These are phyloP conservation scores for Ceratocystis cacaofunesta DNA, from an alignment of 2,329 filamentous ascomycete genomes.

Conservation along the genomic window DNA sequence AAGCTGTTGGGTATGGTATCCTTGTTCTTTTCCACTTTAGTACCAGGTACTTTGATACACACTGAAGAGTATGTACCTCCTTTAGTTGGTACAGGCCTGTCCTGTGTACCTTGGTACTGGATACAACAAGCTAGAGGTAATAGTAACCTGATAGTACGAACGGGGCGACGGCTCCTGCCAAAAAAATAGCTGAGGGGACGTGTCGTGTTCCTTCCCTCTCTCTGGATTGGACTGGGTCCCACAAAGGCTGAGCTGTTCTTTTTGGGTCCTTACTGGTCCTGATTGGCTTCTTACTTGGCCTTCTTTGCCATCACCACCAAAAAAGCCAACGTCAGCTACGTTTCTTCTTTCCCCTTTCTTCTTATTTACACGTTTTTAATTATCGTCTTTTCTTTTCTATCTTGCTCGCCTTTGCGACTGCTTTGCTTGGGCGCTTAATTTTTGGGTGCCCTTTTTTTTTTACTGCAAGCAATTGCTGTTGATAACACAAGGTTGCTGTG, in stretches of 20 bases:
- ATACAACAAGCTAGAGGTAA: neutral
- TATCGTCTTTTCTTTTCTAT: neutral
- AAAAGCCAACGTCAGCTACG: neutral
- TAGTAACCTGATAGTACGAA: neutral
- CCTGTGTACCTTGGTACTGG: neutral
- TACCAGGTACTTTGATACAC: neutral
- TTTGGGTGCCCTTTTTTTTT: neutral
- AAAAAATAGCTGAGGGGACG: neutral
- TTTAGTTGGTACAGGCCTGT: neutral
- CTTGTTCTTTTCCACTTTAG: neutral
- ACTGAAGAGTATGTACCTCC: neutral
- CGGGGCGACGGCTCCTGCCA: neutral
- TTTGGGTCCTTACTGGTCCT: neutral
- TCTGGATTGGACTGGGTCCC: neutral
- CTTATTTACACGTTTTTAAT: neutral
- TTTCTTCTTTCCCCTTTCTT: neutral
- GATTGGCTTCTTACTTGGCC: no score
- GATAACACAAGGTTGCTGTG: neutral
- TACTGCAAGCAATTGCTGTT: no score
- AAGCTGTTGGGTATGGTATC: neutral
- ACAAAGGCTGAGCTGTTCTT: conserved; percentile 16
- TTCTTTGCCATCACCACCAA: neutral
- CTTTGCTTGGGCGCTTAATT: neutral
- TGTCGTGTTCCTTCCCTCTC: conserved; percentile 10
- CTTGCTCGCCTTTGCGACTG: neutral